These are phyloP conservation scores for Heritiera littoralis DNA, from an alignment of 345 rosid species.

Conservation along the genomic window DNA sequence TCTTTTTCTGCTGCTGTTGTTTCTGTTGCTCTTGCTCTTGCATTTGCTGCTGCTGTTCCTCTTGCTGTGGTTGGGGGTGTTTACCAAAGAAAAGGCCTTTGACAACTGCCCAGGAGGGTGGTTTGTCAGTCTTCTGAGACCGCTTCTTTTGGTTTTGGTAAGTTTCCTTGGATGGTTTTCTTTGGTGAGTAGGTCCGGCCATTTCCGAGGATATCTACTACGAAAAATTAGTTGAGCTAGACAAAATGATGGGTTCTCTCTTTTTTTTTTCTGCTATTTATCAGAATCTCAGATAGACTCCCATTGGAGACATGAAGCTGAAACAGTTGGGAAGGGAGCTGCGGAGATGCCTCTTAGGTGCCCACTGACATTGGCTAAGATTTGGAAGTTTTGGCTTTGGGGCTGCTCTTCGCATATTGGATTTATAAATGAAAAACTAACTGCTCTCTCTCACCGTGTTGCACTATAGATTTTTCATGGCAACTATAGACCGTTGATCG, in stretches of 20 bases:
- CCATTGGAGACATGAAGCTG: constrained; percentile 14
- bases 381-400: constrained; percentile 1
- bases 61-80: constrained; percentile 38
- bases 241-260: not conserved
- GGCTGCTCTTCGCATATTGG: constrained; percentile 11
- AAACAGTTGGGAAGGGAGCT: constrained; percentile 11
- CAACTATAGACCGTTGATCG: constrained; percentile 28
- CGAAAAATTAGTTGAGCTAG: constrained; percentile 2
- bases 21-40: constrained; percentile 18
- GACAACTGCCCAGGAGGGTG: constrained; percentile 55
- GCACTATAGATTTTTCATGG: not conserved
- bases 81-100: constrained; percentile 57
- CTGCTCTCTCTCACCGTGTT: constrained; percentile 7
- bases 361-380: constrained; percentile 14
- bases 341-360: constrained; percentile 2
- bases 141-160: constrained; percentile 35
- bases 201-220: constrained; percentile 27
- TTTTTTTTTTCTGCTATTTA: not conserved
- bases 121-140: constrained; percentile 37
- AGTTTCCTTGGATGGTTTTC: constrained; percentile 36
- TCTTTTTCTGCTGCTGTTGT: constrained; percentile 13
- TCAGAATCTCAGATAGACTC: constrained; percentile 8
- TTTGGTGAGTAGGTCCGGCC: constrained; percentile 45
- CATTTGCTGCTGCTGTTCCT: constrained; percentile 24
- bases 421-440: not conserved